Base-by-base conservation (phyloP, 2,329 filamentous ascomycete species). In the Emergomyces pasteurianus region DNA sequence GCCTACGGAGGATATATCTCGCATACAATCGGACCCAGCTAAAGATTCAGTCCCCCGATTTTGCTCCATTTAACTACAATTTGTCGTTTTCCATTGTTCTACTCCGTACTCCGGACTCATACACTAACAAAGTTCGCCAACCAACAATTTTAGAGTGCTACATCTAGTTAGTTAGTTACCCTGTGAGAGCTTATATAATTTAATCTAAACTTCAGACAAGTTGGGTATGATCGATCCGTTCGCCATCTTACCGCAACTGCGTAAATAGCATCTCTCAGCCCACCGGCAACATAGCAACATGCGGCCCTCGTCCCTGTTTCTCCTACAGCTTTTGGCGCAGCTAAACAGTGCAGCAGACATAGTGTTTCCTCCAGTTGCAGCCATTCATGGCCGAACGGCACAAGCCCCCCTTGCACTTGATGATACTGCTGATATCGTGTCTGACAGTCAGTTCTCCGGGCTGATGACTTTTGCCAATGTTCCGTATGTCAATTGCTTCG, bases 381-480 rank as follows among this genome's bases (percentile, higher is more conserved):
- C 63, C 16, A 47, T 68, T 23, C 64, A 67, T 59, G 60, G 46
- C 16, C 50, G 63, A 16, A 63, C 58, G 36, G n/a, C 58, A 59
- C 62, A 61, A 43, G 58, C 60, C 36, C 40, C 68, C 61, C 34
- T 62, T 60, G 42, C 53, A 38, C 66, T 58, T 34, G 63, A 71
- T 31, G 70, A 74, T 47, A 69, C 74, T 40, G 64, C 78, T 16
- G 73, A 79, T 56, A 75, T 80, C 26, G 62, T 73, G 8, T 74
- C 70, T 16, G 75, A 73, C 16, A 79, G 75, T 58, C 75, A 77
- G 55, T 94, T 90, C 71, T 81, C 82, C 34, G 90, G 89, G 61
- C 88, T 94, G 63, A 84, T 85, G 58, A 85, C 85, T 40, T 91
- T 90, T 72, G 88, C 86, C 42, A 87, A 90, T 68, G 78, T 90